Base-by-base conservation (phyloP, 1,284 basidiomycete genomes). In the Cutaneotrichosporon cyanovorans region DNA sequence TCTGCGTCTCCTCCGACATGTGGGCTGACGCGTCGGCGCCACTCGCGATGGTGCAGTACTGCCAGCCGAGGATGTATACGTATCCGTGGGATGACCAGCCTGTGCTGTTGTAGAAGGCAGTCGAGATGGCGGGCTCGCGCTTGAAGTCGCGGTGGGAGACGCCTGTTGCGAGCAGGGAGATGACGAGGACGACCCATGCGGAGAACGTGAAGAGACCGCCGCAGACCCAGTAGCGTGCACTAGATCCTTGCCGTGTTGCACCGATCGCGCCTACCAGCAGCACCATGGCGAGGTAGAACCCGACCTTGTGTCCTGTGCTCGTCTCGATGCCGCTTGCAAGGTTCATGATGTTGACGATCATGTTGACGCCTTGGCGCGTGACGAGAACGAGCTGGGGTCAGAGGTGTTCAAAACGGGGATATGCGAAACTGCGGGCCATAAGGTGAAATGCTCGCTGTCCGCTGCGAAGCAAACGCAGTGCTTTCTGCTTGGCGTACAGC, bases 1-100 rank as follows among this genome's bases (percentile, higher is more conserved):
- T 66, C 38, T 67, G 63, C 15, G 69, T 72, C 42, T 72, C 69
- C 46, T 72, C 69, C 2, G 68, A 66, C 57, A 72, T 66, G 51
- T 53, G 52, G 1, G 52, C 52, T 11, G 41, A 47, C 4, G 45
- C 47, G 42, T 53, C 52, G 23, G 52, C 28, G 12, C 69, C 69
- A 34, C 57, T 63, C 0, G 69, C 68, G 21, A 72, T 65, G 1
- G 63, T 66, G 40, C 58, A 60, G 43, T 57, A 63, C 41, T 61
- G 58, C 66, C 67, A 69, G 6, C 69, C 69, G 6, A 72, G 47
- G 5, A 72, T 38, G 42, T 65, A 69, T 2, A 69, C 63, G 41
- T 65, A 65, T 0, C 60, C 55, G 35, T 53, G 60, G 4, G 55
- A 59, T 4, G 39, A 48, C 58, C 61, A 68, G 9, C 65, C 59